Conservation (phyloP, 2,329 filamentous ascomycete species). For the Xylariales sp. region DNA sequence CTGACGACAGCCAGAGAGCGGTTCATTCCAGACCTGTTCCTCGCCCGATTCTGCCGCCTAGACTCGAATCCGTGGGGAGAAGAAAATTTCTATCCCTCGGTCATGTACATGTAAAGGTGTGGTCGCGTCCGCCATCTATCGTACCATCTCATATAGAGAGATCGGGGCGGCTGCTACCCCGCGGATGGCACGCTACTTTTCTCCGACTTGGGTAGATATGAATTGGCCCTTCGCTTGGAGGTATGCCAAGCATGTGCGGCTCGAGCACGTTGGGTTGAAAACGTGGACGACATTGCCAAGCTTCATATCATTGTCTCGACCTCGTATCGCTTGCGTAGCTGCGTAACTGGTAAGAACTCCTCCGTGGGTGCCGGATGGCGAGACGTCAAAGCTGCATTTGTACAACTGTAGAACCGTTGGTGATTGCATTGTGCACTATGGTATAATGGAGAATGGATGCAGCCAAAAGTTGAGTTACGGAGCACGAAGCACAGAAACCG, state of each 20-base stretch:
- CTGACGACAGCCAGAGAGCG: slow-evolving; percentile 10
- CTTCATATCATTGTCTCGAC: slow-evolving; percentile 22
- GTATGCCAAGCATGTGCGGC: slow-evolving; percentile 33
- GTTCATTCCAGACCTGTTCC: slow-evolving; percentile 16
- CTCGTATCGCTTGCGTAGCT: slow-evolving; percentile 16
- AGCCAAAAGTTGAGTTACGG: slow-evolving; percentile 17
- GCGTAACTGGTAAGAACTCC: background rate
- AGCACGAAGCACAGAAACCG: slow-evolving; percentile 4
- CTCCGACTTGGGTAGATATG: slow-evolving; percentile 25
- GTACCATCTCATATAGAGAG: slow-evolving; percentile 28
- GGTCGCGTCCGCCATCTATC: slow-evolving; percentile 13
- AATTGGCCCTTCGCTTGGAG: slow-evolving; percentile 32
- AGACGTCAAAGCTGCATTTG: background rate
- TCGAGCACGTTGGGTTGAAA: slow-evolving; percentile 19
- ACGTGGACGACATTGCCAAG: slow-evolving; percentile 20
- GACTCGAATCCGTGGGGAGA: background rate
- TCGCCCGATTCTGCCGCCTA: slow-evolving; percentile 2
- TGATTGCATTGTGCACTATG: slow-evolving; percentile 1
- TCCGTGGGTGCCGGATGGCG: background rate
- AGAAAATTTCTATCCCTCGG: background rate
- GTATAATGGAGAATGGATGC: slow-evolving; percentile 3
- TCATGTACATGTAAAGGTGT: background rate
- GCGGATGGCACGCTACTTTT: slow-evolving; percentile 19
- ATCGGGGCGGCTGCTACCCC: slow-evolving; percentile 23
- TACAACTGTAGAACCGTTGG: background rate